phyloP scores from a whole-genome alignment of 2,329 filamentous ascomycete genomes.

The Laburnicola sp. region DNA sequence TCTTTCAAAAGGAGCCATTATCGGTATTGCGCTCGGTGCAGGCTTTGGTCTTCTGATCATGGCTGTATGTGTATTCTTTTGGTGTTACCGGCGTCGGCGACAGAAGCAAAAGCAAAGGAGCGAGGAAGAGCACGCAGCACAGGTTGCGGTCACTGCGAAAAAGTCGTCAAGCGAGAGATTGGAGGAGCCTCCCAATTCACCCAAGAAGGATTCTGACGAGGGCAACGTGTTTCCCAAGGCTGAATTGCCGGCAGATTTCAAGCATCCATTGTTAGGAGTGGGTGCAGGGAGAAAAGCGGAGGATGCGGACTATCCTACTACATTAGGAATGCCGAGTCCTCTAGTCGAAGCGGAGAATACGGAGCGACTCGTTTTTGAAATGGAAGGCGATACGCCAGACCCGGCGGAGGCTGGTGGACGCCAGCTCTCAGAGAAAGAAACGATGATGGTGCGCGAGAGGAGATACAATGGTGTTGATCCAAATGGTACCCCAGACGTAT shows the following conservation, averaged over 20 bases:
- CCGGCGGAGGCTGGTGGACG: slow-evolving; percentile 55
- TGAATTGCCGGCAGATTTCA: slow-evolving; percentile 46
- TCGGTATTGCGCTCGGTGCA: slow-evolving; percentile 50
- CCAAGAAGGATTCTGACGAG: slow-evolving; percentile 24
- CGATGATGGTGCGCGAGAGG: slow-evolving; percentile 50
- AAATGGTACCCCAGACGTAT: slow-evolving; percentile 20
- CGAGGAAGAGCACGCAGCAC: slow-evolving; percentile 30
- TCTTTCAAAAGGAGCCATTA: slow-evolving; percentile 44
- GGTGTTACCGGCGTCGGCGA: slow-evolving; percentile 38
- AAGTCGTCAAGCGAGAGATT: slow-evolving; percentile 18
- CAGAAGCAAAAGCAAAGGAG: slow-evolving; percentile 24
- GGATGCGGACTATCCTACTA: slow-evolving; percentile 14
- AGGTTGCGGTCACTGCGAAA: slow-evolving; percentile 26
- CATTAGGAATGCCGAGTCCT: slow-evolving; percentile 19
- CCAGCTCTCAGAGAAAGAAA: slow-evolving; percentile 54
- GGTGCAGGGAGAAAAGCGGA: slow-evolving; percentile 18
- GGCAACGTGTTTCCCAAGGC: slow-evolving; percentile 50
- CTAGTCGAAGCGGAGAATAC: slow-evolving; percentile 41
- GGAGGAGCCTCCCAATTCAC: slow-evolving; percentile 30
- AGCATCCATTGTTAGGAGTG: slow-evolving; percentile 22
- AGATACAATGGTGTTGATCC: slow-evolving; percentile 52
- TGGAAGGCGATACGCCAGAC: slow-evolving; percentile 59
- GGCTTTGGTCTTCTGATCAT: slow-evolving; percentile 40
- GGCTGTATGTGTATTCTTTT: slow-evolving; percentile 38
- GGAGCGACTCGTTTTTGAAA: slow-evolving; percentile 51